Conservation (phyloP, 208 protist genomes). For the Trypanosoma rangeli region DNA sequence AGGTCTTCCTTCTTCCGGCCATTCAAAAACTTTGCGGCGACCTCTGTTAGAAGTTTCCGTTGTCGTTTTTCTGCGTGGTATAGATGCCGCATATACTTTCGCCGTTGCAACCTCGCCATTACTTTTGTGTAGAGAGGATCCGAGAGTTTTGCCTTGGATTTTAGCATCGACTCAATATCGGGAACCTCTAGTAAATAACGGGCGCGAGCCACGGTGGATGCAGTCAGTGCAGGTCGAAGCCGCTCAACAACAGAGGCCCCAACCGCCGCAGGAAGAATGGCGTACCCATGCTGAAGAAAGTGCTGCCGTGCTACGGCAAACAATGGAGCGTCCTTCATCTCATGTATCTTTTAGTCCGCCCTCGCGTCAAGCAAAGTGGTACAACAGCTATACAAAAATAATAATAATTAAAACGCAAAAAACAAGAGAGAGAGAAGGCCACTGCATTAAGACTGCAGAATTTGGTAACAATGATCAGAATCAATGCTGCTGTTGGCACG, state of each 20-base stretch:
- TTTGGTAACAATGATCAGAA: not conserved
- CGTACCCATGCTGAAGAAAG: slow-evolving; percentile 80
- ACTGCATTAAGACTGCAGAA: not conserved
- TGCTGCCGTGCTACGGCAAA: slow-evolving; percentile 63
- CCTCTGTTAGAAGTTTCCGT: slow-evolving; percentile 28
- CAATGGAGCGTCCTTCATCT: slow-evolving; percentile 23
- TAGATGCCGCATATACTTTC: slow-evolving; percentile 53
- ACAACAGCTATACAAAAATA: slow-evolving; percentile 2
- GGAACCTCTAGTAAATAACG: slow-evolving; percentile 68
- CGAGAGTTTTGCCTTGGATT: slow-evolving; percentile 38
- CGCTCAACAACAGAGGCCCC: slow-evolving; percentile 27
- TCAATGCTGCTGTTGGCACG: not conserved
- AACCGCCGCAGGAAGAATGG: slow-evolving; percentile 61
- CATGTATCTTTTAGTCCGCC: slow-evolving; percentile 21
- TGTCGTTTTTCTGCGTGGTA: slow-evolving; percentile 40
- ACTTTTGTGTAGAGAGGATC: slow-evolving; percentile 58
- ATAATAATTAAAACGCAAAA: not conserved
- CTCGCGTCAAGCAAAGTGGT: not conserved
- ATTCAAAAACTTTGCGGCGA: slow-evolving; percentile 42
- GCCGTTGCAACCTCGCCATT: slow-evolving; percentile 54
- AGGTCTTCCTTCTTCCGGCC: slow-evolving; percentile 57
- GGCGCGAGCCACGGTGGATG: slow-evolving; percentile 46
- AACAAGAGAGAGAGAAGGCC: slow-evolving; percentile 17
- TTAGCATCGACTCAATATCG: slow-evolving; percentile 61
- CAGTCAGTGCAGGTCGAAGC: slow-evolving; percentile 42